phyloP scores from a whole-genome alignment of 345 rosid species.

The Syzygium oleosum region DNA sequence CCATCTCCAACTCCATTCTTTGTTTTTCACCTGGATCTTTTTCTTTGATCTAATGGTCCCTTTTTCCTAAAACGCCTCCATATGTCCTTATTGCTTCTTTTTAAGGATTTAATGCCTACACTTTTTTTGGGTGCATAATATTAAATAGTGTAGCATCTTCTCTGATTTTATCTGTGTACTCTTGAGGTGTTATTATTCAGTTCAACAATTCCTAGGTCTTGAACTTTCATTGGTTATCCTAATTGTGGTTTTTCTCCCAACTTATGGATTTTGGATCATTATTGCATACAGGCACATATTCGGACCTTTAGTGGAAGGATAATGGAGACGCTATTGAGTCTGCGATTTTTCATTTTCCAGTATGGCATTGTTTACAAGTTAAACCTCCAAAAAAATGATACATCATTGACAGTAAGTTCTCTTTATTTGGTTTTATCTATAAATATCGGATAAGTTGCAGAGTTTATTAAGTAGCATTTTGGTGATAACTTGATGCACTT shows the following conservation, averaged over 20 bases:
- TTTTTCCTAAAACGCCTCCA: background rate
- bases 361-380: slow-evolving; percentile 93
- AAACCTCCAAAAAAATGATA: slow-evolving; percentile 36
- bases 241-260: background rate
- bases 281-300: slow-evolving; percentile 65
- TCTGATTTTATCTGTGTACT: background rate
- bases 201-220: background rate
- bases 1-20: background rate
- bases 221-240: background rate
- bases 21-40: background rate
- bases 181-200: background rate
- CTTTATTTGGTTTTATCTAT: background rate
- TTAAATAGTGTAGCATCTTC: background rate
- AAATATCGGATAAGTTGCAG: background rate
- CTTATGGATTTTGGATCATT: background rate
- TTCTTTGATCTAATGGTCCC: background rate
- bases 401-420: slow-evolving; percentile 54
- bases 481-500: background rate
- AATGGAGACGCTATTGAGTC: slow-evolving; percentile 74
- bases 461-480: background rate
- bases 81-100: background rate
- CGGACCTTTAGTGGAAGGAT: slow-evolving; percentile 81
- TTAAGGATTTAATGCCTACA: background rate
- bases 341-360: slow-evolving; percentile 88
- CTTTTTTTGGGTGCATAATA: background rate